These are phyloP conservation scores for Aspergillus awamori DNA, from an alignment of 2,329 filamentous ascomycete species.

Conservation along the genomic window DNA sequence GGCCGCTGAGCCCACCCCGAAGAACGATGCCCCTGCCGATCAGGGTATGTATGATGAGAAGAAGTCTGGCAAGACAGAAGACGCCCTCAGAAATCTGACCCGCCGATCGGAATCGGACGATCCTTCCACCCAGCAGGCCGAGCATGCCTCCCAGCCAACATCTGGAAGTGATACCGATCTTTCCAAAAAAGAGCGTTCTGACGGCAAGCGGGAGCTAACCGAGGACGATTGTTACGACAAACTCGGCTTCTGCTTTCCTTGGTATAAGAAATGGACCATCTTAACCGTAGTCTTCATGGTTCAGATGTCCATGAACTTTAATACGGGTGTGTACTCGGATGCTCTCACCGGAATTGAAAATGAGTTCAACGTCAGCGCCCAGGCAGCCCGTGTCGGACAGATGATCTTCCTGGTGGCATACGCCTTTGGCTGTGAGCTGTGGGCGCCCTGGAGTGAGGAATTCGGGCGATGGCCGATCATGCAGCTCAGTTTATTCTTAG, in stretches of 20 bases:
- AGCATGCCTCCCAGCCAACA: background rate
- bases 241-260: slow-evolving; percentile 64
- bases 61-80: background rate
- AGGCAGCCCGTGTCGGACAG: slow-evolving; percentile 72
- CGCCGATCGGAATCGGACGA: background rate
- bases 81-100: background rate
- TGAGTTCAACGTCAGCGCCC: slow-evolving; percentile 68
- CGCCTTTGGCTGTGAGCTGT: slow-evolving; percentile 83
- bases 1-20: background rate
- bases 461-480: slow-evolving; percentile 76
- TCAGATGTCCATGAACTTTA: slow-evolving; percentile 78
- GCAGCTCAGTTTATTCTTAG: slow-evolving; percentile 71
- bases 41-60: background rate
- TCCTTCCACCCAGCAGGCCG: background rate
- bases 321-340: slow-evolving; percentile 74
- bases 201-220: slow-evolving; percentile 42
- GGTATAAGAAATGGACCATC: slow-evolving; percentile 71
- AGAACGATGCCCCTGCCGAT: background rate
- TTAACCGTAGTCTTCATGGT: slow-evolving; percentile 73
- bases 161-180: background rate
- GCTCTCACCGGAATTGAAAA: slow-evolving; percentile 66
- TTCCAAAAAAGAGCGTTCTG: background rate
- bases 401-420: slow-evolving; percentile 79
- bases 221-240: slow-evolving; percentile 67
- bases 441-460: slow-evolving; percentile 87